Conservation (phyloP, 2,329 filamentous ascomycete species). For the Coleophoma eucalyptorum region DNA sequence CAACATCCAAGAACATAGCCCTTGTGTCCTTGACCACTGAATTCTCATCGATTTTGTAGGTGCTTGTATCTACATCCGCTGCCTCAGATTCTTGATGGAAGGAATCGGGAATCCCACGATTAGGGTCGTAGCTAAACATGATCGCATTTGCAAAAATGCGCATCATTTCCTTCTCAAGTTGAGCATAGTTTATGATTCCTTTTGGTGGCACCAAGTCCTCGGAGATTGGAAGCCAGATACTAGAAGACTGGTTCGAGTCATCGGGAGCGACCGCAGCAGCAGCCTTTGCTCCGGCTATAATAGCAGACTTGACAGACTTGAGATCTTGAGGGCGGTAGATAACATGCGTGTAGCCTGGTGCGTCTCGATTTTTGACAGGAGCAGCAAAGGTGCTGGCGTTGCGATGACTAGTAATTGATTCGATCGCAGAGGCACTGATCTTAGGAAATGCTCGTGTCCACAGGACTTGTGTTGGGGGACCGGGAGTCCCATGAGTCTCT, state of each 20-base stretch:
- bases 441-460: conserved; percentile 74
- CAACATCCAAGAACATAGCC: conserved; percentile 86
- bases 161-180: conserved; percentile 88
- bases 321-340: conserved; percentile 74
- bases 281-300: conserved; percentile 67
- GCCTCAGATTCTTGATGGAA: conserved; percentile 43
- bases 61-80: conserved; percentile 33
- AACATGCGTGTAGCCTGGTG: conserved; percentile 71
- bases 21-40: conserved; percentile 83
- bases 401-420: conserved; percentile 73
- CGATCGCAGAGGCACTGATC: conserved; percentile 68
- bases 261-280: conserved; percentile 61
- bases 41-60: conserved; percentile 73
- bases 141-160: conserved; percentile 98
- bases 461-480: conserved; percentile 63
- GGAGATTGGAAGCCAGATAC: conserved; percentile 63
- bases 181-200: conserved; percentile 87
- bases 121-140: conserved; percentile 92
- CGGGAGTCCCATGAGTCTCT: conserved; percentile 39
- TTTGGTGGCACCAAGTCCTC: conserved; percentile 80
- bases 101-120: conserved; percentile 62
- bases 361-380: conserved; percentile 69
- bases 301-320: conserved; percentile 72
- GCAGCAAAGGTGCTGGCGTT: conserved; percentile 78
- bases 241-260: conserved; percentile 48